A percentile compares a stretch with the other conserved stretches of the same genome.
phyloP scores from a whole-genome alignment of 345 rosid genomes.

The Lepidium africanum region DNA sequence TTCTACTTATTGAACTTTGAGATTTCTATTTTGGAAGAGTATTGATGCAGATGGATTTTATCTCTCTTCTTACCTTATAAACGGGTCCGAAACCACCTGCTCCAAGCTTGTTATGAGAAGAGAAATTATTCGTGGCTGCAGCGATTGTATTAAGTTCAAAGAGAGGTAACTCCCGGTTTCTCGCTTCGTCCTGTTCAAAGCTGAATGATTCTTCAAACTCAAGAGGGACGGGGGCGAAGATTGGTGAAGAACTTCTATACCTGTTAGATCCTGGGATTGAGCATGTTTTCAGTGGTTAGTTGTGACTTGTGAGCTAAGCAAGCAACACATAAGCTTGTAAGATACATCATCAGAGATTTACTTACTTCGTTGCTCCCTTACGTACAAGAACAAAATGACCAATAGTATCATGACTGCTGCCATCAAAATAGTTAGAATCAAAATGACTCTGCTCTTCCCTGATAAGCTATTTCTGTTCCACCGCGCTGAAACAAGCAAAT shows the following conservation, averaged over 20 bases:
- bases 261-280: conserved; percentile 18
- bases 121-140: conserved; percentile 51
- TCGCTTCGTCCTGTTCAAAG: conserved; percentile 20
- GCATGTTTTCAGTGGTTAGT: not conserved
- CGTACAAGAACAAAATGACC: not conserved
- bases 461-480: conserved; percentile 9
- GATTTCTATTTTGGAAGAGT: not conserved
- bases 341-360: not conserved
- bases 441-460: conserved; percentile 23
- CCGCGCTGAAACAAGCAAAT: conserved; percentile 22
- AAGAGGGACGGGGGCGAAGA: conserved; percentile 3
- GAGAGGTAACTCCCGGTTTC: conserved; percentile 36
- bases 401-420: conserved; percentile 7
- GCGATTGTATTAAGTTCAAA: conserved; percentile 36
- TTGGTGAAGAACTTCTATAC: not conserved
- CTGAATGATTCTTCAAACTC: conserved; percentile 23
- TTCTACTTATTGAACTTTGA: not conserved
- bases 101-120: conserved; percentile 49
- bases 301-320: not conserved
- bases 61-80: conserved; percentile 42
- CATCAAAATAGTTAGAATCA: conserved; percentile 14
- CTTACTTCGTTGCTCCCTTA: conserved; percentile 30
- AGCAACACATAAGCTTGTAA: not conserved
- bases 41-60: not conserved
- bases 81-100: conserved; percentile 71